Percentiles rank a stretch among this genome's conserved stretches.
Conservation (phyloP, 768 basidiomycete species). For the Daedaleopsis sinensis region DNA sequence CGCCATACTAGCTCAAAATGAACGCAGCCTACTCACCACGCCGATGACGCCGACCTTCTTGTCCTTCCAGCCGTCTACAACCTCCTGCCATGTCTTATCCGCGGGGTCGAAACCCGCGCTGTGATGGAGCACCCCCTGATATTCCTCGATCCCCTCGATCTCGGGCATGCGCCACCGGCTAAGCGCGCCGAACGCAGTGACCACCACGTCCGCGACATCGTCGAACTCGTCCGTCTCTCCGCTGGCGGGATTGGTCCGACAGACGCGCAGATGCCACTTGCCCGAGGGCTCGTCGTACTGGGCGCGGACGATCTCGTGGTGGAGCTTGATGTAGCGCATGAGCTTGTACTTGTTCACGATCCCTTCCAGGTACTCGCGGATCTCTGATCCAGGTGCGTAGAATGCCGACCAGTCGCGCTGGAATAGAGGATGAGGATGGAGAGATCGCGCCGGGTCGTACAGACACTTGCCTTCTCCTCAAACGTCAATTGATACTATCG, state of each 20-base stretch:
- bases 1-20: no score
- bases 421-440: background rate
- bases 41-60: slow-evolving; percentile 63
- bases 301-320: slow-evolving; percentile 55
- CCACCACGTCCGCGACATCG: slow-evolving; percentile 58
- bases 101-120: slow-evolving; percentile 60
- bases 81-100: slow-evolving; percentile 44
- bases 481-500: slow-evolving; percentile 61
- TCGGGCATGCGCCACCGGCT: slow-evolving; percentile 72
- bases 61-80: slow-evolving; percentile 49
- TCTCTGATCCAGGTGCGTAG: slow-evolving; percentile 63
- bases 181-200: slow-evolving; percentile 55
- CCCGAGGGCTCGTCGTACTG: slow-evolving; percentile 51
- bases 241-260: slow-evolving; percentile 12
- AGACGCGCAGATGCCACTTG: slow-evolving; percentile 59
- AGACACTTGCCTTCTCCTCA: slow-evolving; percentile 45
- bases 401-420: slow-evolving; percentile 63
- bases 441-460: background rate
- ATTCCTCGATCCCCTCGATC: slow-evolving; percentile 57
- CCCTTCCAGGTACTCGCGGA: slow-evolving; percentile 53
- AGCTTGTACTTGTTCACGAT: slow-evolving; percentile 62
- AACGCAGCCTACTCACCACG: no score
- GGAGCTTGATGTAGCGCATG: slow-evolving; percentile 53
- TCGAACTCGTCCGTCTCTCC: slow-evolving; percentile 52
- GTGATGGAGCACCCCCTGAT: slow-evolving; percentile 61